Base-by-base conservation (phyloP, 768 basidiomycete genomes). In the Tylopilus vinaceipallidus region DNA sequence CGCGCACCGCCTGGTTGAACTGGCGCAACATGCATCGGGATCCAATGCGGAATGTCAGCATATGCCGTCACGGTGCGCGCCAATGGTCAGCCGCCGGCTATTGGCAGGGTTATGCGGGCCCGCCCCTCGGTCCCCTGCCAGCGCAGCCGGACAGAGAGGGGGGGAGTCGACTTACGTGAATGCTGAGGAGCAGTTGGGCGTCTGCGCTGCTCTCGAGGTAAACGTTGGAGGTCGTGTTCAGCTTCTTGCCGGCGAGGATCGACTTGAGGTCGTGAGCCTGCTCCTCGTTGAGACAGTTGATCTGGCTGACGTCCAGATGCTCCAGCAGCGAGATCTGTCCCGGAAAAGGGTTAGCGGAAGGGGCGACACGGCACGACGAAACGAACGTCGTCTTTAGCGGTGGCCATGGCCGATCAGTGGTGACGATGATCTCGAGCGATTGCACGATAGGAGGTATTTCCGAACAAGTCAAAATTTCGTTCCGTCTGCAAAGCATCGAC, bases 231-330 rank as follows among this genome's bases (percentile, higher is more conserved):
- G 71, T 58, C 2, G 70, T 73, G 65, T 86, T 86, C 45, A 60
- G 66, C 13, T 65, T 62, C 56, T 73, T 82, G 34, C 42, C 20
- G 0, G 60, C 54, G 14, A 87, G 53, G 48, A 89, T 76, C 20
- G 75, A 71, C 54, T 76, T 75, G 39, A 89, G 60, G 30, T 75
- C 71, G 62, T 86, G 81, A 0, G 56, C 59, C 3, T 57, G 46
- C 29, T 74, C 64, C 59, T 91, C 88, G 62, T 91, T 90, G 56
- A 91, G 75, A 58, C 87, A 88, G 51, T 80, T 80, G 42, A 82
- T 63, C 62, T 88, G 85, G 2, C 73, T 68, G 17, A 70, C 50
- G 60, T 88, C 85, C 40, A 89, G 69, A 50, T 73, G 73, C 58
- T 82, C 75, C 44, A 86, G 73, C 19, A 84, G 69, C 20, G 81